phyloP scores from a whole-genome alignment of 371 early-diverging fungal species.

The Rhizopus microsporus region DNA sequence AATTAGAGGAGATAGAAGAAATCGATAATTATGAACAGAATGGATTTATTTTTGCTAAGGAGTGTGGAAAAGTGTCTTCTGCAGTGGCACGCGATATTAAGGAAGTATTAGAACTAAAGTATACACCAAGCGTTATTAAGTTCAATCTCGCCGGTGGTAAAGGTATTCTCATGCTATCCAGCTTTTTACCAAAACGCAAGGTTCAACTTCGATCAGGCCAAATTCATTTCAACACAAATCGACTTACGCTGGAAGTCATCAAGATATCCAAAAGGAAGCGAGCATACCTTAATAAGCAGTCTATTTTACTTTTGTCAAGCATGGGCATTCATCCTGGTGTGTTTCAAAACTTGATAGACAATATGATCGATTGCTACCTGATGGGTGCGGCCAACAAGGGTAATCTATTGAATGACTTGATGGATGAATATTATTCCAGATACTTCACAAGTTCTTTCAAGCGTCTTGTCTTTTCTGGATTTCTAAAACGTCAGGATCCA shows the following conservation, averaged over 20 bases:
- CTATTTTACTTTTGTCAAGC: conserved; percentile 59
- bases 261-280: conserved; percentile 40
- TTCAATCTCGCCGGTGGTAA: conserved; percentile 76
- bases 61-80: conserved; percentile 68
- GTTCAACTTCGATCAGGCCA: conserved; percentile 63
- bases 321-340: conserved; percentile 56
- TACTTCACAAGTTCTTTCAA: conserved; percentile 27
- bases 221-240: conserved; percentile 59
- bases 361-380: conserved; percentile 21
- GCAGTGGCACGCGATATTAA: conserved; percentile 43
- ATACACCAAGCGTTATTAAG: conserved; percentile 72
- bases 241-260: conserved; percentile 56
- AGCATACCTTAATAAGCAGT: conserved; percentile 64
- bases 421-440: conserved; percentile 48
- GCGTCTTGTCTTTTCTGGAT: conserved; percentile 50
- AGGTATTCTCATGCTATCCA: conserved; percentile 57
- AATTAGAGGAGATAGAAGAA: conserved; percentile 29
- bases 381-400: not conserved
- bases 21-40: conserved; percentile 58
- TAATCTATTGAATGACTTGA: not conserved
- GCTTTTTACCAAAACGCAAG: conserved; percentile 22
- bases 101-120: conserved; percentile 29
- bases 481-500: conserved; percentile 50
- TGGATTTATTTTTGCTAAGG: conserved; percentile 64
- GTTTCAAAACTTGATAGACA: conserved; percentile 28